Evolutionary conservation across 2,329 filamentous ascomycete genomes (phyloP), one percentile per base, ranked within the genome.

Genomic region (Ascosphaera apis): DNA sequence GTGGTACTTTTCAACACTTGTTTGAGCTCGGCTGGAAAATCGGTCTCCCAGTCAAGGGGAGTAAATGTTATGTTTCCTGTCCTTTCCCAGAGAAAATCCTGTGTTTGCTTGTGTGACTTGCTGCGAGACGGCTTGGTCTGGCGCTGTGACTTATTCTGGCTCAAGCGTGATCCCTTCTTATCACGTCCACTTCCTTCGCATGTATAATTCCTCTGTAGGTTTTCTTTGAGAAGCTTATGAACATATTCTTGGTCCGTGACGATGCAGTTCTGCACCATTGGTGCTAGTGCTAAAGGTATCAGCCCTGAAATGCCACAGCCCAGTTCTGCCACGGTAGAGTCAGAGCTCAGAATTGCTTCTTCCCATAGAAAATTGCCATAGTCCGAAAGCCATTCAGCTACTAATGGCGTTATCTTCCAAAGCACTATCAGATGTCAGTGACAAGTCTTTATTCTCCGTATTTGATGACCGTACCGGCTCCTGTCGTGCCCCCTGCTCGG

Each of bases 211-310:
- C 15, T 17, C 32, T 33, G 4, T 11, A 33, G 9, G 51, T 95
- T 98, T 44, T 72, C 67, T 41, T 69, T 67, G n/a, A 92, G 59
- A 1, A 86, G 57, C 41, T 72, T 76, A 40, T 78, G 65, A 2
- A 91, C 78, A 53, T 95, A 95, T 32, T 70, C 57, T 54, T 93
- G 86, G 52, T 98, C 88, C 0, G 84, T 92, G 33, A 88, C 71
- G 32, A 83, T 63, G 51, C 88, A 91, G 40, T 61, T 61, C 4
- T 49, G 42, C 13, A 91, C 63, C 3, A 57, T 58, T 1, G 69
- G 66, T 2, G 68, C 66, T 9, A 92, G 55, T 4, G 70, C 60
- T 27, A 88, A 60, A 2, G 76, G 81, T 23, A 84, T 68, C 25
- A 95, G 62, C 13, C 76, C 81, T 1, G 83, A 79, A 37, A 91